Percentiles rank a stretch among this genome's conserved stretches.
These are phyloP conservation scores for Mortierella sp. DNA, from an alignment of 371 early-diverging fungal species.

Conservation along the genomic window DNA sequence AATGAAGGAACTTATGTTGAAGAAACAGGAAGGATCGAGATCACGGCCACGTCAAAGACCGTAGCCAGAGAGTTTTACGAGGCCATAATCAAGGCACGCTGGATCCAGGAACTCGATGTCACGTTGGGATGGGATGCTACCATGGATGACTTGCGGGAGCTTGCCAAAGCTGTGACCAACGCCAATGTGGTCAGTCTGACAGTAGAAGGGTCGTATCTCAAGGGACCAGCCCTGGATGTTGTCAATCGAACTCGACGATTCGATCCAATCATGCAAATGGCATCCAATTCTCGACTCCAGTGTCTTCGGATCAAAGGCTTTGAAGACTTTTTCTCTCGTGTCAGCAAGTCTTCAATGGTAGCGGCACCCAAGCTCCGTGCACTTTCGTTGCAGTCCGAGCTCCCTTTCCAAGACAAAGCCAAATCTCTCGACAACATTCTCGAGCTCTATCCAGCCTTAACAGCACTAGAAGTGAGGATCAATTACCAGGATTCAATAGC, in stretches of 20 bases:
- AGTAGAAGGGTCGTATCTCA: background rate
- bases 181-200: background rate
- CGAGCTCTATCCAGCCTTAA: too few relatives aligned
- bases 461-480: too few relatives aligned
- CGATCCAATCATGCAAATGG: slow-evolving; percentile 4
- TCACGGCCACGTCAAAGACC: too few relatives aligned
- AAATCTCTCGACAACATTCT: too few relatives aligned
- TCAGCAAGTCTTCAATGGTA: too few relatives aligned
- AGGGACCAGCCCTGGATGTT: slow-evolving; percentile 7
- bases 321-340: background rate
- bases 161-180: background rate
- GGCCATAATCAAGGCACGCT: background rate
- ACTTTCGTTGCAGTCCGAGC: too few relatives aligned
- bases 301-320: background rate
- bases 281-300: background rate
- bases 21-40: too few relatives aligned
- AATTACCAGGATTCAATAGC: too few relatives aligned
- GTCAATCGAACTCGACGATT: slow-evolving; percentile 12
- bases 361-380: too few relatives aligned
- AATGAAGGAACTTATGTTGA: too few relatives aligned
- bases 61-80: background rate
- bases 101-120: slow-evolving; percentile 7
- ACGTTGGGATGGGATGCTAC: slow-evolving; percentile 4
- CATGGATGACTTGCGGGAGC: background rate
- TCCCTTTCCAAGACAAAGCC: too few relatives aligned